Base-by-base conservation (phyloP, 2,329 filamentous ascomycete species). In the Phialophora macrospora region DNA sequence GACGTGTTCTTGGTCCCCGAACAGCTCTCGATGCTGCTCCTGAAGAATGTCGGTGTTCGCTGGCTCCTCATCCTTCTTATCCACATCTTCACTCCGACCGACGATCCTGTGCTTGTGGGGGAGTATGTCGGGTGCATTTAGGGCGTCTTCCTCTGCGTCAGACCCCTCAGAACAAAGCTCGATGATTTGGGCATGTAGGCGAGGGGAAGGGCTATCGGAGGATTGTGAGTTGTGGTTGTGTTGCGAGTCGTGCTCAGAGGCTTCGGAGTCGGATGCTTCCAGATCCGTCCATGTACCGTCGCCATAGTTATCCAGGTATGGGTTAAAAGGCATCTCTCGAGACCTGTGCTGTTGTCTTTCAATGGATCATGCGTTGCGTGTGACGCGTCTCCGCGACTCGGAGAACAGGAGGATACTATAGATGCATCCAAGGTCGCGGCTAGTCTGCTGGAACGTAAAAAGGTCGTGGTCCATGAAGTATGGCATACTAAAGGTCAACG, bases 151-250 rank as follows among this genome's bases (percentile, higher is more conserved):
- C 28, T 55, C 24, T n/a, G 8, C 24, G 9, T 55, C 26, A 11
- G 24, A 30, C 9, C 17, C 26, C 17, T 55, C 51, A 7, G 11
- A 28, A 4, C 5, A 51, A 12, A 55, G 28, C 17, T 55, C 51
- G 24, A 55, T 28, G 51, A 55, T 32, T 11, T 55, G 51, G 26
- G 51, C 12, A 9, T 32, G 24, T 11, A 55, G 28, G 17, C 26
- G 51, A 9, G 51, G 51, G 17, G 51, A 55, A n/a, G 51, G 51
- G 20, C 51, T 55, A n/a, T 28, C 51, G 51, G 51, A 30, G 51
- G 51, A 55, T n/a, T 28, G 20, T 20, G 51, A 28, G 24, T 55
- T 3, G 26, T 26, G 9, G 28, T 32, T 9, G 30, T 3, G 30
- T n/a, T 28, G 20, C 11, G 51, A 28, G 24, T 55, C 17, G 26